Percentiles rank a stretch among this genome's conserved stretches.
Evolutionary conservation across 208 protist genomes (phyloP).

Genomic region (Leptomonas pyrrhocoris): DNA sequence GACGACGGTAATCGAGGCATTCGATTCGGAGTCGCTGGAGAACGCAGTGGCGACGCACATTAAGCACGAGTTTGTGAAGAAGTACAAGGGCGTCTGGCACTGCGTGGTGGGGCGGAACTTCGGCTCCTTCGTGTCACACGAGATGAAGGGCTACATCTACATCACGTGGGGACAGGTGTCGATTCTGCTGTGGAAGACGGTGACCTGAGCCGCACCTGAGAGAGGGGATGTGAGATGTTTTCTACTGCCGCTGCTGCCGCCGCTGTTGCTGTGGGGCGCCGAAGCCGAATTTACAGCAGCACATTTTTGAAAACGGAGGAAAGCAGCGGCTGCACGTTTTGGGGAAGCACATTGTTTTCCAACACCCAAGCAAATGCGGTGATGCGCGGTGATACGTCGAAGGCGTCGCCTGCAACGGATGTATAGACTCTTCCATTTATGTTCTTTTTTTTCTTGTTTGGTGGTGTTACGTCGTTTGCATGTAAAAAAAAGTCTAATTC

Average conservation of each 20-base stretch:
- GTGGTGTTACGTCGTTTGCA: not conserved
- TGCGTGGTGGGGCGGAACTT: constrained; percentile 99
- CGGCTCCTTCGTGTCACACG: constrained; percentile 99
- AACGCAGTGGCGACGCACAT: constrained; percentile 82
- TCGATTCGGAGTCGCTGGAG: constrained; percentile 82
- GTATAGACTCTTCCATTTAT: constrained; percentile 1
- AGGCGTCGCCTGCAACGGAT: not conserved
- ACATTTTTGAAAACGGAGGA: too few species aligned
- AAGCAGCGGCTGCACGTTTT: too few species aligned
- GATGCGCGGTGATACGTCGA: too few species aligned
- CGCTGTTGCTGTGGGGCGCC: too few species aligned
- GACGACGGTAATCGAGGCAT: constrained; percentile 70
- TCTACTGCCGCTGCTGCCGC: not conserved
- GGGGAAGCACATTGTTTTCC: too few species aligned
- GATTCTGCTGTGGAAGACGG: constrained; percentile 97
- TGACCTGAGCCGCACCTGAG: constrained; percentile 47
- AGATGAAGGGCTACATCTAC: constrained; percentile 99
- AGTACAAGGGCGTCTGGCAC: constrained; percentile 97
- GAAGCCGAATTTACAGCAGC: too few species aligned
- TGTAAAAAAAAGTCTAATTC: not conserved
- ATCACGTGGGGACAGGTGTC: constrained; percentile 99
- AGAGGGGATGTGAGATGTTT: not conserved
- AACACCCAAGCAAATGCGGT: too few species aligned
- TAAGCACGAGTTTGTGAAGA: constrained; percentile 88
- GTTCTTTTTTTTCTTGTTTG: constrained; percentile 10